A percentile compares a stretch with the other conserved stretches of the same genome.
Conservation (phyloP, 1,284 basidiomycete genomes). For the Rhizoctonia solani region DNA sequence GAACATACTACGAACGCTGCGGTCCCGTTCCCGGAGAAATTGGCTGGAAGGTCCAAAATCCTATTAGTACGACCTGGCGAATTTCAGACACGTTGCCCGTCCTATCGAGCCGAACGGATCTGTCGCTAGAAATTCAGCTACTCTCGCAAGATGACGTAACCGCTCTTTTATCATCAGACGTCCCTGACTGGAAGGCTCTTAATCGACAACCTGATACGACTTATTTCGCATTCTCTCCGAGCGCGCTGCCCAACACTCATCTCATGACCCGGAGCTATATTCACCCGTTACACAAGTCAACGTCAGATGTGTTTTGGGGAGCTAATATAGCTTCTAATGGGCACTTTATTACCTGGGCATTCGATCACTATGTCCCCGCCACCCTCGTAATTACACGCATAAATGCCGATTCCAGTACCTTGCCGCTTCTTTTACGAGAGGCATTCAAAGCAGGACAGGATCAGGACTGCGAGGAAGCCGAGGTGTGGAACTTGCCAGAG, state of each 20-base stretch:
- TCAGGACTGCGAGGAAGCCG: constrained; percentile 52
- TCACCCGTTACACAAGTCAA: not conserved
- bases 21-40: constrained; percentile 48
- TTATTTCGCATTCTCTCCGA: not conserved
- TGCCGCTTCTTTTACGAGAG: constrained; percentile 50
- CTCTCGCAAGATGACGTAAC: not conserved
- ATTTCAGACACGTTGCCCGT: too few species aligned
- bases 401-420: constrained; percentile 46
- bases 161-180: not conserved
- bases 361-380: constrained; percentile 41
- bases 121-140: too few species aligned
- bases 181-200: not conserved
- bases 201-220: not conserved
- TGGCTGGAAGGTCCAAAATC: constrained; percentile 56
- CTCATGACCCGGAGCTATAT: not conserved
- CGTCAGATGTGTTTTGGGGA: not conserved
- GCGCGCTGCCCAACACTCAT: not conserved
- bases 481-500: constrained; percentile 58
- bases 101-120: too few species aligned
- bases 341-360: constrained; percentile 53
- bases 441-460: constrained; percentile 51
- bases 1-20: constrained; percentile 57
- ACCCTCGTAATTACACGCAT: constrained; percentile 60
- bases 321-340: constrained; percentile 51
- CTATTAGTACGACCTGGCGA: constrained; percentile 55